Conservation (phyloP, 768 basidiomycete genomes). For the Lactifluus echinatus region DNA sequence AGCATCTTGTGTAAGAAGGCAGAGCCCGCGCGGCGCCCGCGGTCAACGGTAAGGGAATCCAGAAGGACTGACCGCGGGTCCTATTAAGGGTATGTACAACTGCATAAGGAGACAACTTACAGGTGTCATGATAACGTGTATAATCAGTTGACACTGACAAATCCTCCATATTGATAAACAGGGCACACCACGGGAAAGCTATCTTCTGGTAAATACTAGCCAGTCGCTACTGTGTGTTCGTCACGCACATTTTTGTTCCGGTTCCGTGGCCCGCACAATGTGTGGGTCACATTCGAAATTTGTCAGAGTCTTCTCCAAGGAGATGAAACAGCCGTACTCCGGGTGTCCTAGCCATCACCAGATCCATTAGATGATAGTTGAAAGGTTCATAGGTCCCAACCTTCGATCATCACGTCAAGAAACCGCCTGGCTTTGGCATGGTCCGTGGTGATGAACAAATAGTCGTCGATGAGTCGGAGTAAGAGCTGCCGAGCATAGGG, state of each 20-base stretch:
- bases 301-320: slow-evolving; percentile 78
- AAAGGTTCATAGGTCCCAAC: slow-evolving; percentile 29
- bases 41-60: slow-evolving; percentile 64
- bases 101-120: slow-evolving; percentile 33
- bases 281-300: slow-evolving; percentile 66
- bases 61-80: slow-evolving; percentile 42
- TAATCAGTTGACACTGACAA: slow-evolving; percentile 80
- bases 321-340: slow-evolving; percentile 90
- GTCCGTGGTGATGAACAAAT: slow-evolving; percentile 76
- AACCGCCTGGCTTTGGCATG: slow-evolving; percentile 54
- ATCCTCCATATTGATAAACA: slow-evolving; percentile 63
- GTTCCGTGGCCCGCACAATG: slow-evolving; percentile 45
- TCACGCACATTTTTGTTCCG: slow-evolving; percentile 32
- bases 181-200: slow-evolving; percentile 96
- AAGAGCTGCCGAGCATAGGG: slow-evolving; percentile 45
- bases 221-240: background rate
- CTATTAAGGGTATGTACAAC: background rate
- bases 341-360: slow-evolving; percentile 55
- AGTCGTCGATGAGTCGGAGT: slow-evolving; percentile 89
- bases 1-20: slow-evolving; percentile 68
- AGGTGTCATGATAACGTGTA: slow-evolving; percentile 49
- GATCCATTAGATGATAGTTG: background rate
- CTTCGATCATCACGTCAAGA: slow-evolving; percentile 65
- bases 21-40: slow-evolving; percentile 53
- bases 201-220: background rate